These are phyloP conservation scores for Rhizoclosmatium globosum DNA, from an alignment of 192 early-diverging fungal species.

Conservation along the genomic window DNA sequence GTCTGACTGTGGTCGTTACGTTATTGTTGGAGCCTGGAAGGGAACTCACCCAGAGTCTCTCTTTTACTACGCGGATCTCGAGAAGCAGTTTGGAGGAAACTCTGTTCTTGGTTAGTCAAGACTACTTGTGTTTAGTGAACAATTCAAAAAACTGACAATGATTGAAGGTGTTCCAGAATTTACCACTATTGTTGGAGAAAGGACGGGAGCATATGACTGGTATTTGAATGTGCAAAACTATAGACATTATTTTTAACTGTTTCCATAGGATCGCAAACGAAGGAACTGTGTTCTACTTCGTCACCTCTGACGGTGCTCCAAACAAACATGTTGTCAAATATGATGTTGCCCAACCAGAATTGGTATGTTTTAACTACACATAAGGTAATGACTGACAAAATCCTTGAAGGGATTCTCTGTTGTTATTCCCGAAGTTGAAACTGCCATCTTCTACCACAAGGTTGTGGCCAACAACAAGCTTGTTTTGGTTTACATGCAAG, in stretches of 20 bases:
- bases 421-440: slow-evolving; percentile 63
- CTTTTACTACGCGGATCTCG: slow-evolving; percentile 50
- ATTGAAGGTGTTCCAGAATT: slow-evolving; percentile 19
- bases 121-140: too few species aligned
- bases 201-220: too few species aligned
- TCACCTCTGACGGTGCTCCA: slow-evolving; percentile 68
- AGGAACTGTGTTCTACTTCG: slow-evolving; percentile 66
- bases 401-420: slow-evolving; percentile 53
- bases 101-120: slow-evolving; percentile 17
- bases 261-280: slow-evolving; percentile 61
- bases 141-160: neutral
- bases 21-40: slow-evolving; percentile 56
- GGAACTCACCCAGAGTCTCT: slow-evolving; percentile 56
- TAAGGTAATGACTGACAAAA: neutral
- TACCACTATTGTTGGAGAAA: slow-evolving; percentile 55
- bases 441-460: slow-evolving; percentile 46
- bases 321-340: slow-evolving; percentile 67
- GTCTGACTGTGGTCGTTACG: slow-evolving; percentile 47
- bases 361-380: too few species aligned
- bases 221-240: too few species aligned
- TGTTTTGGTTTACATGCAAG: slow-evolving; percentile 65
- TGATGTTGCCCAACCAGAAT: slow-evolving; percentile 62
- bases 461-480: slow-evolving; percentile 66
- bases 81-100: slow-evolving; percentile 46
- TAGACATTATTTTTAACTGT: too few species aligned